phyloP scores from a whole-genome alignment of 78 protist species.

The Dictyostelium capitatum region DNA sequence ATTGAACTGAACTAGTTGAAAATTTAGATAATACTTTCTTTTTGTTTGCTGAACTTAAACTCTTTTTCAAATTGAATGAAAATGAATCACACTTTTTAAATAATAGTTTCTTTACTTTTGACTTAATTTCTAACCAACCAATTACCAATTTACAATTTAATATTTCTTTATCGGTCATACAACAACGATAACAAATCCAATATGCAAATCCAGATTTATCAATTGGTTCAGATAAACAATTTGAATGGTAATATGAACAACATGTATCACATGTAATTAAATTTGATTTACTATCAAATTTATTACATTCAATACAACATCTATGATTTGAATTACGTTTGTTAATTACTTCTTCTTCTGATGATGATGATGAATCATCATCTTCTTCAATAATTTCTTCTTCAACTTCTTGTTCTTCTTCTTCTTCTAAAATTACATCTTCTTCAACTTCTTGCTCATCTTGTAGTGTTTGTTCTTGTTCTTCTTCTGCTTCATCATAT shows the following conservation, averaged over 20 bases:
- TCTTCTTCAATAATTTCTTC: background rate
- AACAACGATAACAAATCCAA: conserved; percentile 73
- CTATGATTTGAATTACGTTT: background rate
- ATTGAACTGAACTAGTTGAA: conserved; percentile 9
- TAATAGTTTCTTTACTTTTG: conserved; percentile 43
- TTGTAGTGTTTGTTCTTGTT: background rate
- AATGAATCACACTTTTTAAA: conserved; percentile 62
- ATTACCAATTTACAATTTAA: conserved; percentile 68
- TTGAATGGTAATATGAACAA: conserved; percentile 38
- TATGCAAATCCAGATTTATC: conserved; percentile 54
- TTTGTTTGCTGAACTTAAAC: conserved; percentile 17
- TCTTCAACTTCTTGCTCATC: background rate
- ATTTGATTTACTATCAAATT: background rate
- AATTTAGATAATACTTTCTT: conserved; percentile 36
- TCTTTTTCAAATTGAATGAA: conserved; percentile 19
- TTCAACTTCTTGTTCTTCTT: background rate
- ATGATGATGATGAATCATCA: too few relatives aligned
- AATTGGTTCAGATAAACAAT: conserved; percentile 40
- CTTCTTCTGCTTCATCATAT: background rate
- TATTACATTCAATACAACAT: conserved; percentile 42
- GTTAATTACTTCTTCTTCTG: background rate
- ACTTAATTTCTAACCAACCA: conserved; percentile 70
- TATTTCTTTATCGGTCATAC: conserved; percentile 55
- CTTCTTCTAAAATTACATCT: background rate
- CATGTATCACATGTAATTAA: conserved; percentile 59